Evolutionary conservation across 1,284 basidiomycete species (phyloP), one percentile per base, ranked within the genome.

Genomic region (Sanghuangporus weigelae): DNA sequence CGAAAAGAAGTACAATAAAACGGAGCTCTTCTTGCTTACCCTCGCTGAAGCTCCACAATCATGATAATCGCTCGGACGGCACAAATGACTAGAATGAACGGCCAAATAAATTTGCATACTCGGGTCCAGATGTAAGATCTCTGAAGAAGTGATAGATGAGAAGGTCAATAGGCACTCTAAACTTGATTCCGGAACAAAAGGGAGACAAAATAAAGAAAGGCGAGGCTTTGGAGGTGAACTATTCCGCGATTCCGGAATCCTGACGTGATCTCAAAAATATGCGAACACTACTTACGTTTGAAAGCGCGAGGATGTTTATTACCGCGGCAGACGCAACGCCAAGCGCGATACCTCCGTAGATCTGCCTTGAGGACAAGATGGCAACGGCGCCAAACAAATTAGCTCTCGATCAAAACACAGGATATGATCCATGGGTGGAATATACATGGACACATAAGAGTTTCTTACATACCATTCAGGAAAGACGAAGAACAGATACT

Each of bases 341-440:
- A 68, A 92, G 72, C 46, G 83, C 83, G 68, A 91, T 84, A 67
- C 87, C 88, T 65, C 89, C 89, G 69, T 90, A 91, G 69, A 92
- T 87, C 74, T 86, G 80, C 85, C 87, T 89, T 69, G 42, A 58
- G 53, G 53, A 54, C 53, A 19, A 54, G 35, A 46, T 48, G 60
- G 51, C 35, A 60, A 56, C 35, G 44, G 58, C 55, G 56, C 38
- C 59, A 46, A 12, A 50, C 26, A 21, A 51, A 31, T 57, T 10
- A 40, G 55, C 7, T 14, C 55, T 59, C 51, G 46, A 59, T 59
- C 57, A 53, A 59, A 44, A 23, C 49, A 57, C 40, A 40, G 35
- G 36, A 23, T 62, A 40, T 50, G 40, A 42, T 56, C 39, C 39
- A 39, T 21, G 53, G 53, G 53, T 8, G n/a, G 31, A 19, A 38